Conservation (phyloP, 805 yeast genomes). For the Wickerhamiella sorbophila region DNA sequence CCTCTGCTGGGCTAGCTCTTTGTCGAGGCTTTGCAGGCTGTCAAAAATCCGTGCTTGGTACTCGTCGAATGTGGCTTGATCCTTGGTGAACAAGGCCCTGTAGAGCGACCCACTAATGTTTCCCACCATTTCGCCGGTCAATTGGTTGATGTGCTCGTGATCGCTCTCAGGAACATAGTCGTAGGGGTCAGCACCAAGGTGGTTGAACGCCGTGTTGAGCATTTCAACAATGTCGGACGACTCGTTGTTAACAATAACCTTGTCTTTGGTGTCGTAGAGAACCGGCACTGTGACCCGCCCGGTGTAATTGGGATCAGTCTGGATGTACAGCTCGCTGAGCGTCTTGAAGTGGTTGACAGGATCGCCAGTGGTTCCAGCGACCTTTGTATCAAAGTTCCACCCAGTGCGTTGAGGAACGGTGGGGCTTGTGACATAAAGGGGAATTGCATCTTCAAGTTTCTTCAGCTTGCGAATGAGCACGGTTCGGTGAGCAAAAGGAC, state of each 20-base stretch:
- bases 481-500: conserved; percentile 93
- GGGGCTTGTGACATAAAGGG: conserved; percentile 70
- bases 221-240: conserved; percentile 77
- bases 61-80: conserved; percentile 59
- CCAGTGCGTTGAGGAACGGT: conserved; percentile 61
- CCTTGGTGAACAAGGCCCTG: conserved; percentile 80
- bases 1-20: conserved; percentile 18
- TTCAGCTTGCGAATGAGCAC: conserved; percentile 53
- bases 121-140: conserved; percentile 56
- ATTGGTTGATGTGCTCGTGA: conserved; percentile 47
- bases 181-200: conserved; percentile 28
- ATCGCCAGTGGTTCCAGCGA: conserved; percentile 36
- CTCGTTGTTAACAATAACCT: conserved; percentile 81
- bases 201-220: conserved; percentile 52
- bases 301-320: conserved; percentile 56
- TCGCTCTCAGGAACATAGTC: conserved; percentile 48
- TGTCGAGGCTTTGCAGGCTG: conserved; percentile 31
- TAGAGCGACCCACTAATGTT: conserved; percentile 49
- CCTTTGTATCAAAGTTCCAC: conserved; percentile 55
- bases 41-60: conserved; percentile 52
- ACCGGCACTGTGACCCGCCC: conserved; percentile 91
- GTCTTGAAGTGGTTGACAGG: conserved; percentile 42
- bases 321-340: conserved; percentile 57
- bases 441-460: conserved; percentile 38
- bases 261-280: conserved; percentile 70